Base-by-base conservation (phyloP, 805 yeast species). In the Helenozyma rhizophorensis region DNA sequence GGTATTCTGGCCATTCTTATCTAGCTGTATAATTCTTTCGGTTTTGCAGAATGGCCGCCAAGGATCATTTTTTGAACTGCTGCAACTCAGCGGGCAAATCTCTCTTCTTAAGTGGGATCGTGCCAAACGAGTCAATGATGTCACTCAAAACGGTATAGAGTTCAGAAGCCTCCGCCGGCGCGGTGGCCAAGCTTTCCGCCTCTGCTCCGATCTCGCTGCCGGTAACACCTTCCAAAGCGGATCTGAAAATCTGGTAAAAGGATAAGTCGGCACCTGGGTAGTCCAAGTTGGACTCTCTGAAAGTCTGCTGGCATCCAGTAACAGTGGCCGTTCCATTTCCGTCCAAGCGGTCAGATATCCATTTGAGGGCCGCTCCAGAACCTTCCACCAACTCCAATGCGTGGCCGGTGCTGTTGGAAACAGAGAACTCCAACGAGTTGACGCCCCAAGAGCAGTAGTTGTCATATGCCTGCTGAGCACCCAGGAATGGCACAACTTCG, bases 391-490 rank as follows among this genome's bases (percentile, higher is more conserved):
- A 26, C 33, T 54, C 62, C 9, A 48, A 35, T 22, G 51, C 30
- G 37, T 60, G 66, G 4, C 60, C 63, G 14, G 55, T 44, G n/a
- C 38, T 27, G 13, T 43, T 28, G 13, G 53, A 51, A n/a, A 39
- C 45, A 4, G 58, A 48, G 33, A 58, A 52, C 36, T 60, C 65
- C 21, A 57, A 39, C 6, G 59, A 53, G 7, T 30, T 30, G 5
- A 54, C 50, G 2, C 61, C 62, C 45, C 51, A 39, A 4, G 40
- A 45, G 38, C 67, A 60, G 54, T 58, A 61, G 31, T 46, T 48
- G 7, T 47, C 43, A 25, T 51, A 58, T 2, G 47, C 47, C 14
- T 43, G 40, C 30, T 43, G 31, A 12, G 51, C 41, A 3, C 31
- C 50, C 25, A 8, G 30, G 15, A 31, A 16, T 3, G 61, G 62